Evolutionary conservation across 176 grass and related monocot genomes (phyloP), one percentile per base, ranked within the genome.

Genomic region (Cymbopogon citratus): DNA sequence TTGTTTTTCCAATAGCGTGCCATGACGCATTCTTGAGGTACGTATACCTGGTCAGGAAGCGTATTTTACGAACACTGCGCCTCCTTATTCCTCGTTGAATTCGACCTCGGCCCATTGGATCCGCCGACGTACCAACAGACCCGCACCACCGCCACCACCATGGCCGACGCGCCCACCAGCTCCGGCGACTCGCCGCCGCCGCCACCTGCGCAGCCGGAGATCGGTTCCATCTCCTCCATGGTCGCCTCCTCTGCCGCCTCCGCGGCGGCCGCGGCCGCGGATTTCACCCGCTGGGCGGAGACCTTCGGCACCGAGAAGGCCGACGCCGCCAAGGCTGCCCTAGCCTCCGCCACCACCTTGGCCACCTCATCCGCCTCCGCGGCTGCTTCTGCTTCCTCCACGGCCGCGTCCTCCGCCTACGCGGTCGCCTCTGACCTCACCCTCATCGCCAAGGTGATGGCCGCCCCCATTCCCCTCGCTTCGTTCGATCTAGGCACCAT

Each of bases 171-270:
- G 24, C 25, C 84, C 62, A 19, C n/a, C 3, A 64, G 54, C 80
- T 83, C 84, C 59, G 79, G 88, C 79, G 88, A 52, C 38, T 82
- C 77, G 19, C 62, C 63, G 51, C 70, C 63, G 9, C 63, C 68
- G 11, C 69, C 52, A 2, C 63, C 48, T 11, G 7, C 27, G n/a
- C 51, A 60, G 25, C 18, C 73, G 31, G 88, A 77, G 38, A 39
- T 14, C 36, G 68, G 83, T 3, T 83, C 88, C 67, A 60, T 90
- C 9, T 86, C 88, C 39, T 90, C 88, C 74, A 78, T 86, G 88
- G 88, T 90, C 0, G 46, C 83, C 67, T 73, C 88, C 14, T 86
- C 83, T 7, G 79, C 79, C 1, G 19, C 73, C 59, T 86, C 79
- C 36, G 88, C 88, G 3, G 88, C 74, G 5, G 74, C 79, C 3